phyloP scores from a whole-genome alignment of 1,139 yeast genomes.

The Magnusiomyces fungicola region DNA sequence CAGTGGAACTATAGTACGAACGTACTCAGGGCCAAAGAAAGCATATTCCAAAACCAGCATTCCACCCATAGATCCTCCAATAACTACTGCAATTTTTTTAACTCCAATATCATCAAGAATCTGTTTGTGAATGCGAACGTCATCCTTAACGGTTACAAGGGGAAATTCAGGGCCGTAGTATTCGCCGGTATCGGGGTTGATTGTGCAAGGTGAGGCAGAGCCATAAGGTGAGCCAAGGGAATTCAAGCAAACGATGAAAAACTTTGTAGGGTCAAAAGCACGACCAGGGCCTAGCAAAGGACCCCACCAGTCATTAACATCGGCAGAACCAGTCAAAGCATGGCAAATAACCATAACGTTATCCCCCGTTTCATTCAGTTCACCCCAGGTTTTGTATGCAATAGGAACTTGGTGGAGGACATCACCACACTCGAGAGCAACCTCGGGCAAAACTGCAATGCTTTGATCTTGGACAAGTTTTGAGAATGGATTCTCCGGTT shows the following conservation, averaged over 20 bases:
- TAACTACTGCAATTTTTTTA: slow-evolving; percentile 66
- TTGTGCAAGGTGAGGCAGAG: slow-evolving; percentile 82
- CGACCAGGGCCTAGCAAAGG: slow-evolving; percentile 79
- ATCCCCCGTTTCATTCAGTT: slow-evolving; percentile 53
- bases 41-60: slow-evolving; percentile 89
- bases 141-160: slow-evolving; percentile 84
- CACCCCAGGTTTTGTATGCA: slow-evolving; percentile 96
- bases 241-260: slow-evolving; percentile 79
- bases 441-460: slow-evolving; percentile 71
- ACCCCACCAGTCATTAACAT: slow-evolving; percentile 98
- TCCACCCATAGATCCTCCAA: slow-evolving; percentile 99
- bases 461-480: slow-evolving; percentile 71
- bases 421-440: slow-evolving; percentile 77
- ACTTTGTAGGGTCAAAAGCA: slow-evolving; percentile 86
- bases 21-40: slow-evolving; percentile 63
- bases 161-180: slow-evolving; percentile 95
- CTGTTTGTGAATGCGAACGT: slow-evolving; percentile 66
- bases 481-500: slow-evolving; percentile 65
- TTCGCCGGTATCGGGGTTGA: slow-evolving; percentile 62
- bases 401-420: slow-evolving; percentile 68
- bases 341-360: slow-evolving; percentile 87
- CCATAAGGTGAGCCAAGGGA: slow-evolving; percentile 96
- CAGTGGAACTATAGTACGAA: slow-evolving; percentile 65
- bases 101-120: slow-evolving; percentile 70
- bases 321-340: slow-evolving; percentile 93